These are phyloP conservation scores for Teunomyces cretensis DNA, from an alignment of 805 yeast species.

Conservation along the genomic window DNA sequence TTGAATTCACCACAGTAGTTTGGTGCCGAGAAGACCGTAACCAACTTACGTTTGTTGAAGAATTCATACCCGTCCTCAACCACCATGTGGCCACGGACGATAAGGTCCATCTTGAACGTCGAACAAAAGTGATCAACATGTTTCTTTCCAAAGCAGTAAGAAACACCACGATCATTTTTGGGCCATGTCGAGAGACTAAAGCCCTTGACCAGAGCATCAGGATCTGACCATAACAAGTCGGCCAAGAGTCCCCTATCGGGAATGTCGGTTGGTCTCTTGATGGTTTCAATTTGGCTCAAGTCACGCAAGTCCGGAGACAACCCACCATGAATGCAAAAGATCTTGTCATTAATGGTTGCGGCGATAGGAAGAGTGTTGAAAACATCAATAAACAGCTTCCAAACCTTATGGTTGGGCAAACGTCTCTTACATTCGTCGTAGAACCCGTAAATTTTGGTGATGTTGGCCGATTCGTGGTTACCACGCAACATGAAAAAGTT, in stretches of 20 bases:
- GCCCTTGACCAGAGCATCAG: conserved; percentile 47
- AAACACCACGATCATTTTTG: conserved; percentile 80
- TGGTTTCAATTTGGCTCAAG: conserved; percentile 66
- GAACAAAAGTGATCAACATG: conserved; percentile 70
- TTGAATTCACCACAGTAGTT: conserved; percentile 82
- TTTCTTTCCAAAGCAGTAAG: conserved; percentile 71
- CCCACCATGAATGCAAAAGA: conserved; percentile 68
- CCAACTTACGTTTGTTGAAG: conserved; percentile 69
- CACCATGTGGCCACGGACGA: conserved; percentile 86
- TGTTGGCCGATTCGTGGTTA: conserved; percentile 58
- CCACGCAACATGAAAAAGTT: conserved; percentile 61
- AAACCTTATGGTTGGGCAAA: conserved; percentile 41
- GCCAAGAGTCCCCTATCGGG: conserved; percentile 79
- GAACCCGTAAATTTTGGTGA: conserved; percentile 59
- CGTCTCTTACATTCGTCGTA: conserved; percentile 62
- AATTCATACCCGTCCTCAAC: conserved; percentile 88
- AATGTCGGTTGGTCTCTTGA: conserved; percentile 78
- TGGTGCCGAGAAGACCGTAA: conserved; percentile 80
- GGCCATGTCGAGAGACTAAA: conserved; percentile 59
- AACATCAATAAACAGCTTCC: conserved; percentile 56
- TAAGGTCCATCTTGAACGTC: conserved; percentile 68
- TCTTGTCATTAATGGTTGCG: conserved; percentile 59
- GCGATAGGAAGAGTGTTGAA: conserved; percentile 61
- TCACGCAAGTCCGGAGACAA: conserved; percentile 68
- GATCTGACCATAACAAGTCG: conserved; percentile 83